Conservation (phyloP, 2,329 filamentous ascomycete species). For the Cytospora piceicola region DNA sequence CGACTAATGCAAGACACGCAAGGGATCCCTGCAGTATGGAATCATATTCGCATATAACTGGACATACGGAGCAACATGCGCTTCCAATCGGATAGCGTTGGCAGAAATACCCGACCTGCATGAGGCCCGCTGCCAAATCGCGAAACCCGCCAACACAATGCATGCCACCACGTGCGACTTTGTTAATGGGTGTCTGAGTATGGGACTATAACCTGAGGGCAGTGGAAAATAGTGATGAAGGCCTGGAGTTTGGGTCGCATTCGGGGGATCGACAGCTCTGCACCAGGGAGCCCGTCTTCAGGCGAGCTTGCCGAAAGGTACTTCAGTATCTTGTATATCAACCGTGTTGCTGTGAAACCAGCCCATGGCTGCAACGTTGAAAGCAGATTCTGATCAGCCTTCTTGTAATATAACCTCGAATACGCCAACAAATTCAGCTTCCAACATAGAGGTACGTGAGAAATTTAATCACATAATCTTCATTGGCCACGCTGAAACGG, state of each 20-base stretch:
- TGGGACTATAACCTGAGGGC: background rate
- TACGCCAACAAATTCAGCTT: too few relatives aligned
- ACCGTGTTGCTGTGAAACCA: too few relatives aligned
- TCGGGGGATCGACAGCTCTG: background rate
- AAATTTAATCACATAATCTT: too few relatives aligned
- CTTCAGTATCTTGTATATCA: too few relatives aligned
- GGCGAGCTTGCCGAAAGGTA: too few relatives aligned
- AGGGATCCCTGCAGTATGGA: background rate
- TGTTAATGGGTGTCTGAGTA: background rate
- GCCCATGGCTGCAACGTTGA: too few relatives aligned
- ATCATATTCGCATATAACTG: background rate
- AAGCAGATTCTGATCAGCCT: too few relatives aligned
- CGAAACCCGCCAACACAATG: background rate
- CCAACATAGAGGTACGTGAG: too few relatives aligned
- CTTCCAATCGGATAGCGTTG: background rate
- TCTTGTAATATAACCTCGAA: too few relatives aligned
- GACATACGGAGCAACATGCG: background rate
- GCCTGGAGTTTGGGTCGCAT: background rate
- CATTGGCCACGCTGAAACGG: too few relatives aligned
- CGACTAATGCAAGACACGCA: background rate
- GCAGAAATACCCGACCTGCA: background rate
- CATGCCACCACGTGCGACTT: too few relatives aligned
- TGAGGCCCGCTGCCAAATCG: background rate
- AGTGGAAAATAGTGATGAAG: background rate
- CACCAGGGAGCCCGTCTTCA: background rate